These are phyloP conservation scores for Arabis alpina DNA, from an alignment of 345 rosid genomes.

Conservation along the genomic window DNA sequence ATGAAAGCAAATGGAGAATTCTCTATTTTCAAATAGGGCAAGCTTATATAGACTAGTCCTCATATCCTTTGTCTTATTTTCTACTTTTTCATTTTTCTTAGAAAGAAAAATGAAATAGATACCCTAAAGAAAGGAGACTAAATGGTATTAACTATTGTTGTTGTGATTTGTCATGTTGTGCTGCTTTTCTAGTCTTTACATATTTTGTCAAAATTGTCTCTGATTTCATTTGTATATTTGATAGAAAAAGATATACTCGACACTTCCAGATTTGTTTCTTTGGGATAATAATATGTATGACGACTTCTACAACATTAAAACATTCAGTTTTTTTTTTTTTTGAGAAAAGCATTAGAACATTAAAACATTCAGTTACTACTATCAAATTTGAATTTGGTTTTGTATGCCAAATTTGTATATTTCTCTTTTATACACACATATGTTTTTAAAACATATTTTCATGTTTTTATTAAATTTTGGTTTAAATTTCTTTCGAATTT, in stretches of 20 bases:
- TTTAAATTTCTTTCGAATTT: too few relatives aligned
- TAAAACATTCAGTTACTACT: not conserved
- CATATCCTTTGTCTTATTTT: conserved; percentile 17
- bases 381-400: not conserved
- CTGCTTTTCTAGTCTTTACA: not conserved
- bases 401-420: too few relatives aligned
- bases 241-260: not conserved
- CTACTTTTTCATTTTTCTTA: not conserved
- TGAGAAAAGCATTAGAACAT: too few relatives aligned
- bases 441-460: too few relatives aligned
- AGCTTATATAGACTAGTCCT: conserved; percentile 22
- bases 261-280: not conserved
- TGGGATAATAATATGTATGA: conserved; percentile 3
- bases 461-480: too few relatives aligned
- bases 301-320: not conserved
- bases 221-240: conserved; percentile 10
- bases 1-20: conserved; percentile 23
- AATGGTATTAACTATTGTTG: conserved; percentile 8
- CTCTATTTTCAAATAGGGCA: conserved; percentile 8
- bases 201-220: not conserved
- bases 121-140: conserved; percentile 22
- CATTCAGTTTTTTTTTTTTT: too few relatives aligned
- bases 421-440: too few relatives aligned
- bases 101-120: not conserved
- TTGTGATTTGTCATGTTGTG: conserved; percentile 29